A percentile compares a stretch with the other conserved stretches of the same genome.
Conservation (phyloP, 345 rosid genomes). For the Xanthoceras sorbifolium region DNA sequence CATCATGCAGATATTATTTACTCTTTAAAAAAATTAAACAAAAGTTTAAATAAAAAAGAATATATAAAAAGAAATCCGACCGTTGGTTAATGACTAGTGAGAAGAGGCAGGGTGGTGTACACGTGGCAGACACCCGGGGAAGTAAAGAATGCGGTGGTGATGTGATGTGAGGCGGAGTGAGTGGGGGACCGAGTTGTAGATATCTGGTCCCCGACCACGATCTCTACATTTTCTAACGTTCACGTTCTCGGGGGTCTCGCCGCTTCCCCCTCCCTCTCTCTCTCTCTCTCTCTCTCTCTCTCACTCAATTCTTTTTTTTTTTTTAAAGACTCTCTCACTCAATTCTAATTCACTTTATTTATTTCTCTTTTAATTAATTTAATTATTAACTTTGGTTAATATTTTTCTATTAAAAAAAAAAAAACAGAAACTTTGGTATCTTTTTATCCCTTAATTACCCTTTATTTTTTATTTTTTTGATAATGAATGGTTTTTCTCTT, state of each 20-base stretch:
- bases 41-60: not conserved
- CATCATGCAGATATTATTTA: no score
- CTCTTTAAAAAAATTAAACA: no score
- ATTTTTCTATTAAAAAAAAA: no score
- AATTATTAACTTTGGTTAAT: no score
- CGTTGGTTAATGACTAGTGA: not conserved
- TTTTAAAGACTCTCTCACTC: no score
- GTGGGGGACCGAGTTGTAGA: constrained; percentile 12
- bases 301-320: no score
- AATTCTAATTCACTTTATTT: not conserved
- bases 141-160: not conserved
- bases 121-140: constrained; percentile 20
- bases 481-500: no score
- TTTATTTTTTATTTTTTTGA: not conserved
- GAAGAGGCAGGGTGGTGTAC: not conserved
- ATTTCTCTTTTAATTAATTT: no score
- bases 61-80: not conserved
- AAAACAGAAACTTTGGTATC: no score
- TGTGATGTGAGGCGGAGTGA: constrained; percentile 9
- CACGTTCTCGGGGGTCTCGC: constrained; percentile 8
- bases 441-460: not conserved
- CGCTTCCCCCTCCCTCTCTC: not conserved
- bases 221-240: constrained; percentile 12
- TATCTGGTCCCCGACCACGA: constrained; percentile 32
- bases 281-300: not conserved